Base-by-base conservation (phyloP, 257 asterid species). In the Solanum appendiculatum region DNA sequence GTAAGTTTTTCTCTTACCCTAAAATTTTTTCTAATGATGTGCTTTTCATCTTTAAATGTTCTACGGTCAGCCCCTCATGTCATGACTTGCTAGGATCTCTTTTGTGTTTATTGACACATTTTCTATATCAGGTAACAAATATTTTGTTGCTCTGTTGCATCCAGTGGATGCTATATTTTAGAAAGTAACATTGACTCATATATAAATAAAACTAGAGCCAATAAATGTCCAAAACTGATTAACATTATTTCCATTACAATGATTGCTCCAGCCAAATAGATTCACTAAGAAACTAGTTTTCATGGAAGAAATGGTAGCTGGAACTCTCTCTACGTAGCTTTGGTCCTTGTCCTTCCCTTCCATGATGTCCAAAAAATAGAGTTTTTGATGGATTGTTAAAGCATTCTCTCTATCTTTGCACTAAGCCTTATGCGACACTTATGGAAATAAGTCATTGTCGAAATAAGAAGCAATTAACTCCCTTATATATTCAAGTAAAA, bases 1-100 rank as follows among this genome's bases (percentile, higher is more conserved):
- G 96, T 92, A 77, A 90, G 93, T 91, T 83, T 54, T 89, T 73
- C 87, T 48, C 84, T 68, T 23, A 21, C 54, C 75, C 46, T 9
- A 9, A 27, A 46, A 29, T 18, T 29, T 42, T 29, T 46, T 27
- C 34, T 77, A 77, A 44, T n/a, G 34, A 42, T 77, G 25, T 8
- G 63, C 60, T 25, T 39, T 77, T 80, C 23, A 44, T 80, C 66
- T 80, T 27, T 80, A 80, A 46, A 27, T 5, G 3, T 46, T 80
- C 10, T 80, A 29, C 5, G 8, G 36, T 46, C 66, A 46, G 84
- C 25, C 25, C 40, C 29, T 46, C 40, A 44, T 80, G 84, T 80
- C 40, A 46, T 80, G 66, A 80, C 66, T 46, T 80, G 29, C 66
- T 29, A 20, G 29, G 40, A 46, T 78, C 85, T 44, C 85, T 46